Evolutionary conservation across 2,329 filamentous ascomycete genomes (phyloP).

Genomic region (Pyrenophora graminea): DNA sequence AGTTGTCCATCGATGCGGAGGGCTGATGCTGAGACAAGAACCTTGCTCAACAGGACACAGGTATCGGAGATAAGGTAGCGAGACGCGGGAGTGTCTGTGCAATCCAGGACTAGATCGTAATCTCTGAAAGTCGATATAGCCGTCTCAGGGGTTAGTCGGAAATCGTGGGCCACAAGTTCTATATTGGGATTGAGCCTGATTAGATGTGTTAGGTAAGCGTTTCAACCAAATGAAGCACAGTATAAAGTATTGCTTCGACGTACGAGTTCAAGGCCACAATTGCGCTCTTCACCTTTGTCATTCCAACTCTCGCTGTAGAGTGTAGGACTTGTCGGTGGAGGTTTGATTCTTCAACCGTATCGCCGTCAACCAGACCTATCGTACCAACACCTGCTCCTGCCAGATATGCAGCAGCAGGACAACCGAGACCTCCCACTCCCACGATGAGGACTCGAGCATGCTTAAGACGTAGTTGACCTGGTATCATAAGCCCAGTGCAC

Average conservation of each 20-base stretch:
- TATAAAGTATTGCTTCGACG: constrained; percentile 24
- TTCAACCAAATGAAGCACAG: neutral
- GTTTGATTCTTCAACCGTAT: constrained; percentile 86
- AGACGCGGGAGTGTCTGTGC: constrained; percentile 89
- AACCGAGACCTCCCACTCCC: constrained; percentile 87
- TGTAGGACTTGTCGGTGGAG: constrained; percentile 91
- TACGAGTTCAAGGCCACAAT: constrained; percentile 51
- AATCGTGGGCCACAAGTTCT: constrained; percentile 64
- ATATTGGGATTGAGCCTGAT: constrained; percentile 73
- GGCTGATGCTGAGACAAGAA: constrained; percentile 86
- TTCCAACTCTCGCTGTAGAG: constrained; percentile 69
- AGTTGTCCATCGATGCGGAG: constrained; percentile 88
- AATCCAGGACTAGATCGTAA: constrained; percentile 90
- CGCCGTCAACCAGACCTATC: constrained; percentile 83
- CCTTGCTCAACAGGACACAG: constrained; percentile 77
- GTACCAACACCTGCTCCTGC: constrained; percentile 85
- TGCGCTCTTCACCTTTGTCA: constrained; percentile 78
- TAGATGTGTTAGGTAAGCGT: constrained; percentile 10
- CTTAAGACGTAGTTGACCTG: constrained; percentile 77
- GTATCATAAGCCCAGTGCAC: neutral
- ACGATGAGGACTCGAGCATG: constrained; percentile 75
- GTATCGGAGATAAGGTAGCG: constrained; percentile 92
- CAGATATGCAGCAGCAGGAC: constrained; percentile 89
- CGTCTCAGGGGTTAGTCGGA: constrained; percentile 70
- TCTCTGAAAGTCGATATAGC: constrained; percentile 66